Base-by-base conservation (phyloP, 1,284 basidiomycete species). In the Waitea zeae region DNA sequence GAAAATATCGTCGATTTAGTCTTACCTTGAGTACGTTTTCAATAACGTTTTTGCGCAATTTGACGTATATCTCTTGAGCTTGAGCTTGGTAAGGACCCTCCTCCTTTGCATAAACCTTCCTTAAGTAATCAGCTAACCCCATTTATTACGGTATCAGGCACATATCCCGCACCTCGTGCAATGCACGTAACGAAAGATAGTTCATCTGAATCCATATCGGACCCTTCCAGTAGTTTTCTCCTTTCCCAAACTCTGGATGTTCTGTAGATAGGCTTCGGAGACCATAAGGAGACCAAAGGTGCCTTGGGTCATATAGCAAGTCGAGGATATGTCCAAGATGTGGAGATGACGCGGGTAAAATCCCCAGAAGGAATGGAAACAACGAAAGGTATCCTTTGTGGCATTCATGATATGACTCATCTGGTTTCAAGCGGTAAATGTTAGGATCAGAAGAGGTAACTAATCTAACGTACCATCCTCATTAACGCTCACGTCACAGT, bases 121-220 rank as follows among this genome's bases (percentile, higher is more conserved):
- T 40, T 14, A 4, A 12, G 29, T 7, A 7, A 15, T 30, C 29
- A 30, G 29, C 29, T 17, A 17, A 6, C 12, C 26, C 12, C 2
- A 12, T 26, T 24, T 30, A 29, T 22, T 24, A 35, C 27, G 36
- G 40, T 17, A 22, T 17, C 31, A 34, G 2, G 12, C 9, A 33
- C 9, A 14, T 20, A 14, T 17, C 11, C 12, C 56, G 37, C 30
- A 82, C 84, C 52, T 76, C 78, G 49, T 86, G 62, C 38, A 95
- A 55, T 5, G 87, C 73, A 17, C 70, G 64, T 36, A 96, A 58
- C 13, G 76, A 73, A 42, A 96, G 67, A 50, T 89, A 96, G 54
- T 96, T 95, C 78, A 96, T 89, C 50, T 87, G 90, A 19, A 95
- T 69, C 90, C 90, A 96, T 36, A 96, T 81, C 2, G 92, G 87